A percentile compares a stretch with the other conserved stretches of the same genome.
phyloP scores from a whole-genome alignment of 495 filamentous ascomycete genomes.

The Aspergillus nidulans region DNA sequence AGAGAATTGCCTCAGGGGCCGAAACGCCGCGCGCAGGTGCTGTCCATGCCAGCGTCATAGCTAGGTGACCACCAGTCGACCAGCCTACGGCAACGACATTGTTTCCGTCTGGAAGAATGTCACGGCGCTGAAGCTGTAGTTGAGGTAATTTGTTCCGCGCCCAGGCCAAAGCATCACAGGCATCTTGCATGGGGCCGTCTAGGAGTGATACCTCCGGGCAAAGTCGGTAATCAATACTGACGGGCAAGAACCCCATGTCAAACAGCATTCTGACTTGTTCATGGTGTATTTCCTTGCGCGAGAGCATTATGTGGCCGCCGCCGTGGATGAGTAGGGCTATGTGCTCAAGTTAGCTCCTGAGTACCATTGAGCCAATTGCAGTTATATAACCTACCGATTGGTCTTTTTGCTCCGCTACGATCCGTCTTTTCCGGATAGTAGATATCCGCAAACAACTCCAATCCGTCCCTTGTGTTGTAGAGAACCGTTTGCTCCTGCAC shows the following conservation, averaged over 20 bases:
- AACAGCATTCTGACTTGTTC: slow-evolving; percentile 39
- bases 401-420: neutral
- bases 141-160: slow-evolving; percentile 36
- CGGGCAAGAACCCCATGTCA: slow-evolving; percentile 42
- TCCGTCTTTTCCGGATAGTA: slow-evolving; percentile 30
- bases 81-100: slow-evolving; percentile 50
- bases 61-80: slow-evolving; percentile 53
- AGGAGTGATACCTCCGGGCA: slow-evolving; percentile 44
- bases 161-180: slow-evolving; percentile 45
- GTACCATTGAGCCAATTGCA: neutral
- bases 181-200: slow-evolving; percentile 51
- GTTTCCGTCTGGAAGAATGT: slow-evolving; percentile 30
- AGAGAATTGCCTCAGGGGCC: slow-evolving; percentile 42
- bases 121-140: slow-evolving; percentile 16
- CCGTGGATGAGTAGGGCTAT: slow-evolving; percentile 40
- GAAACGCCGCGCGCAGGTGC: slow-evolving; percentile 26
- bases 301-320: slow-evolving; percentile 46
- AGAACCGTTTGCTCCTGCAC: neutral
- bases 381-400: slow-evolving; percentile 5
- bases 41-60: slow-evolving; percentile 46
- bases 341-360: slow-evolving; percentile 9
- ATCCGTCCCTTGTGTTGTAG: neutral
- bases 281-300: slow-evolving; percentile 41
- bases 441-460: slow-evolving; percentile 31
- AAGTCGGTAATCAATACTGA: slow-evolving; percentile 54